Evolutionary conservation across 2,329 filamentous ascomycete genomes (phyloP).

Genomic region (Alternaria incomplexa): DNA sequence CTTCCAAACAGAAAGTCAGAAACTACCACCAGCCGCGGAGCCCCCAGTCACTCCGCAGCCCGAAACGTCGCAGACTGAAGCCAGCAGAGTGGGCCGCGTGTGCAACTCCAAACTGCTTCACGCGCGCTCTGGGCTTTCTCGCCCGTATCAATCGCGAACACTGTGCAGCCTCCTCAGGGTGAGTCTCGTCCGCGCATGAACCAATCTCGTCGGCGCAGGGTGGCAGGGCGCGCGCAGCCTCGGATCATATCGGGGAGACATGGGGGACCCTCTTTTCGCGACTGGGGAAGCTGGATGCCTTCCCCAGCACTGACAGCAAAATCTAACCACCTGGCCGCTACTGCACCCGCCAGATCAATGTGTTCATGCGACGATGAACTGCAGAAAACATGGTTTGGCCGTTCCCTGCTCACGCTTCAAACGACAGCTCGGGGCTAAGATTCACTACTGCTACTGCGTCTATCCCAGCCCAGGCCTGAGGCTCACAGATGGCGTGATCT

Average conservation of each 20-base stretch:
- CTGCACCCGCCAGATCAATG: not conserved
- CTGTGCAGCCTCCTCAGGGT: not conserved
- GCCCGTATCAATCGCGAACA: not conserved
- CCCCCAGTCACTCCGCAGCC: slow-evolving; percentile 2
- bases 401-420: not conserved
- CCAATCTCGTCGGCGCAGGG: not conserved
- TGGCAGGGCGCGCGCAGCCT: not conserved
- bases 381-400: not conserved
- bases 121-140: not conserved
- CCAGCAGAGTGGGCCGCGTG: not conserved
- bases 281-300: not conserved
- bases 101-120: not conserved
- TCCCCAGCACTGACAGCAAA: not conserved
- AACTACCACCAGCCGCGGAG: not conserved
- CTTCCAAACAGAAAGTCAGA: slow-evolving; percentile 6
- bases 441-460: not conserved
- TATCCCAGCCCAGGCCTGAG: not conserved
- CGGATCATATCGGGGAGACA: slow-evolving; percentile 3
- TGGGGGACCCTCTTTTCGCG: not conserved
- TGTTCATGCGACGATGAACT: not conserved
- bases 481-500: not conserved
- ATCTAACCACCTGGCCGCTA: not conserved
- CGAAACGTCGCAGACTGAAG: slow-evolving; percentile 8
- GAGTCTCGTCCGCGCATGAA: not conserved
- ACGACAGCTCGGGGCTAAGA: not conserved